Evolutionary conservation across 495 filamentous ascomycete species (phyloP).

Genomic region (Xeromyces bisporus): DNA sequence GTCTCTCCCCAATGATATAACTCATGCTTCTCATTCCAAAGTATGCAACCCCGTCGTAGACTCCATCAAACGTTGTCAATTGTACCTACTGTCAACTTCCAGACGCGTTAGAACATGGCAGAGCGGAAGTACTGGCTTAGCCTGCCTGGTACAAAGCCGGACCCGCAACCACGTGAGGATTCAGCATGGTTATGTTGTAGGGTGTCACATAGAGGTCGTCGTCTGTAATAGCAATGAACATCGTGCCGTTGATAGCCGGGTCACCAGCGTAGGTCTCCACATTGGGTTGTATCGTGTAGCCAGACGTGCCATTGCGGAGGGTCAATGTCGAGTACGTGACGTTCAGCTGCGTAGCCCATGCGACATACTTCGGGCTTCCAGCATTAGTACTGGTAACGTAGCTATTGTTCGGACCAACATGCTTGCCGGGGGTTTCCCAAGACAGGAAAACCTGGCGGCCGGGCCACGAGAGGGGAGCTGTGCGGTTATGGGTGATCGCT

Average conservation of each 20-base stretch:
- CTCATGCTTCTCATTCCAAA: too few relatives aligned
- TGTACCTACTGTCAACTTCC: too few relatives aligned
- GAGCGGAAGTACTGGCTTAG: too few relatives aligned
- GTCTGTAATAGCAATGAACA: constrained; percentile 67
- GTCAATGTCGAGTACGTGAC: constrained; percentile 60
- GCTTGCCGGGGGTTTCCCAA: constrained; percentile 56
- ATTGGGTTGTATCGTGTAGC: constrained; percentile 53
- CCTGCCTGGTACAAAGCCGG: constrained; percentile 67
- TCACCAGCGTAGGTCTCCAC: constrained; percentile 44
- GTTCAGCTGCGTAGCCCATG: constrained; percentile 73
- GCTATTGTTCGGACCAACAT: constrained; percentile 64
- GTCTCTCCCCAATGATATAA: too few relatives aligned
- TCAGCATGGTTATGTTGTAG: constrained; percentile 58
- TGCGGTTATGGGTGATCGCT: constrained; percentile 48
- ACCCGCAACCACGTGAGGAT: constrained; percentile 59
- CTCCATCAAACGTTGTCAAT: too few relatives aligned
- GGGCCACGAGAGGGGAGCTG: constrained; percentile 52
- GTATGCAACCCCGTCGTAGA: too few relatives aligned
- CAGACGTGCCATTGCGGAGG: constrained; percentile 34
- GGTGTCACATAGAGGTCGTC: constrained; percentile 49
- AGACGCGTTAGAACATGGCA: too few relatives aligned
- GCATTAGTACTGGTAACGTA: constrained; percentile 52
- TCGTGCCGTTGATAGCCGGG: constrained; percentile 59
- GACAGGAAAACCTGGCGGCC: constrained; percentile 52
- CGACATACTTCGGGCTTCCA: constrained; percentile 45